Conservation (phyloP, 352 stramenopile species). For the Phytophthora cactorum region DNA sequence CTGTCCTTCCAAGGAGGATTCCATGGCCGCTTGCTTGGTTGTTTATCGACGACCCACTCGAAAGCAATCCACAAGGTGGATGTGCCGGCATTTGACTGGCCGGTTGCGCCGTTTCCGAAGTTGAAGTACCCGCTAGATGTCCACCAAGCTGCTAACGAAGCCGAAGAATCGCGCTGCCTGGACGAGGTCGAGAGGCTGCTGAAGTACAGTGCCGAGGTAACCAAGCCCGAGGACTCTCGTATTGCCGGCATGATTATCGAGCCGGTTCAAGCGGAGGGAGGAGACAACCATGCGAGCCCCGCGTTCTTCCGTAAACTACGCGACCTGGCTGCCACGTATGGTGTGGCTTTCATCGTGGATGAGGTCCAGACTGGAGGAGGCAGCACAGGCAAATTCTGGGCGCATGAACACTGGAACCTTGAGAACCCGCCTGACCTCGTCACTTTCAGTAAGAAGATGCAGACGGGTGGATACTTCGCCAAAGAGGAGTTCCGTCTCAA, state of each 20-base stretch:
- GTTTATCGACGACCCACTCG: conserved; percentile 84
- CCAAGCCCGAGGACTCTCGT: conserved; percentile 32
- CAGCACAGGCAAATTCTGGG: conserved; percentile 88
- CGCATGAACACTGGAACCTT: conserved; percentile 82
- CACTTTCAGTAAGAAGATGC: conserved; percentile 89
- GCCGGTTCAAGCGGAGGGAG: conserved; percentile 83
- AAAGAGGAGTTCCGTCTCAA: conserved; percentile 74
- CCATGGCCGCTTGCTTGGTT: conserved; percentile 79
- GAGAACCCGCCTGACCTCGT: conserved; percentile 81
- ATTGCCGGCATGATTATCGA: conserved; percentile 86
- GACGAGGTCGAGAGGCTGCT: conserved; percentile 68
- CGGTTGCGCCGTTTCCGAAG: conserved; percentile 76
- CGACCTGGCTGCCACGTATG: conserved; percentile 58
- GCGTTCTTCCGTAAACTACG: conserved; percentile 72
- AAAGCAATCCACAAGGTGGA: conserved; percentile 90
- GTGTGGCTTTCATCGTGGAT: conserved; percentile 85
- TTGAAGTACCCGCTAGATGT: conserved; percentile 70
- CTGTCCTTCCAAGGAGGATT: conserved; percentile 87
- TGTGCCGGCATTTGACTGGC: conserved; percentile 86
- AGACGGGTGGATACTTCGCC: conserved; percentile 83
- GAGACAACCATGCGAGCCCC: conserved; percentile 80
- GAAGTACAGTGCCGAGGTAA: conserved; percentile 41
- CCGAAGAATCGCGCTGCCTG: conserved; percentile 73
- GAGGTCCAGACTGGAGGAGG: conserved; percentile 86
- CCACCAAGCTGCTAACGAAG: conserved; percentile 65